phyloP scores from a whole-genome alignment of 2,329 filamentous ascomycete species.

The Cyphellophora attinorum region DNA sequence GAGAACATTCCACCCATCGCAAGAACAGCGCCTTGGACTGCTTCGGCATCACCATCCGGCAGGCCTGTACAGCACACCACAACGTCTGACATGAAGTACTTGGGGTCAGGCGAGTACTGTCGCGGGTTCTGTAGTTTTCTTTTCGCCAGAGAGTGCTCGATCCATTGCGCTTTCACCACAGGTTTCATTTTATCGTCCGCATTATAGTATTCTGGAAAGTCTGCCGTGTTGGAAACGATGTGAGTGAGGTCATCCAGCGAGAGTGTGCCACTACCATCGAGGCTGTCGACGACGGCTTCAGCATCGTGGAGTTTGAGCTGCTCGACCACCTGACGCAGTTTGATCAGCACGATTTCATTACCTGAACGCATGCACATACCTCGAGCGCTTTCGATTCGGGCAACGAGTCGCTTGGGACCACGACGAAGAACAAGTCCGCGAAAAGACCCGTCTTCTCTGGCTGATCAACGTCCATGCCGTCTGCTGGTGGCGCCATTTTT shows the following conservation, averaged over 20 bases:
- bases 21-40: constrained; percentile 79
- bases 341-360: too few species aligned
- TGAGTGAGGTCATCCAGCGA: constrained; percentile 46
- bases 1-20: constrained; percentile 81
- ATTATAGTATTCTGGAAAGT: constrained; percentile 78
- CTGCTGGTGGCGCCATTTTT: background rate
- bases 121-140: constrained; percentile 66
- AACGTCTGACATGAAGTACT: constrained; percentile 80
- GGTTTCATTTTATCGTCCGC: constrained; percentile 70
- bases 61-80: constrained; percentile 75
- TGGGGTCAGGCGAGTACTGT: constrained; percentile 81
- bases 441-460: constrained; percentile 24
- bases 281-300: background rate
- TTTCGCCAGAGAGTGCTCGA: constrained; percentile 59
- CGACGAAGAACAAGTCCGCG: constrained; percentile 35
- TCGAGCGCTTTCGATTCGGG: constrained; percentile 28
- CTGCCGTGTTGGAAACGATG: constrained; percentile 67
- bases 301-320: constrained; percentile 1
- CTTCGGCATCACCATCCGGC: constrained; percentile 77
- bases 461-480: constrained; percentile 8
- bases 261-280: constrained; percentile 5
- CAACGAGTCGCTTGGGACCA: constrained; percentile 34
- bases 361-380: too few species aligned
- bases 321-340: too few species aligned
- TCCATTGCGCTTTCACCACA: constrained; percentile 75